Evolutionary conservation across 78 protist species (phyloP).

Genomic region (Dictyostelium capitatum): DNA sequence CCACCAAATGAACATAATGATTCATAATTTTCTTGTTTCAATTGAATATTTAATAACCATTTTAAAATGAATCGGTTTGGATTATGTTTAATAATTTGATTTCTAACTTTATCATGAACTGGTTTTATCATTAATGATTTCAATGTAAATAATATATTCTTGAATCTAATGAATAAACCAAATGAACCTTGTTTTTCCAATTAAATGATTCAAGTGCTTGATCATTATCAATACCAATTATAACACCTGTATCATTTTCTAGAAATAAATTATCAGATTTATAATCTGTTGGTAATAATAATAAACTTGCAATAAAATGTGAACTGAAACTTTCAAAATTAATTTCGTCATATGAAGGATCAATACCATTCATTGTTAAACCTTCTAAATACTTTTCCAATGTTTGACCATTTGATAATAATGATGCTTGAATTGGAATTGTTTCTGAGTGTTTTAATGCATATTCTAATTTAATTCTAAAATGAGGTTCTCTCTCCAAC

Average conservation of each 20-base stretch:
- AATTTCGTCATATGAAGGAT: not conserved
- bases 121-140: not conserved
- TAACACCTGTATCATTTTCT: not conserved
- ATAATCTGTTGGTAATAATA: not conserved
- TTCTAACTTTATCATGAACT: not conserved
- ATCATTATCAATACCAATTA: slow-evolving; percentile 13
- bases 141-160: not conserved
- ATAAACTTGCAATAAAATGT: not conserved
- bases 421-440: not conserved
- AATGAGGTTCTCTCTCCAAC: not conserved
- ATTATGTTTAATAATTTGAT: not conserved
- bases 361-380: too few species aligned
- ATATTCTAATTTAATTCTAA: not conserved
- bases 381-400: too few species aligned
- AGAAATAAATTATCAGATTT: not conserved
- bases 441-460: not conserved
- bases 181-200: too few species aligned
- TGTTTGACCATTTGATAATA: not conserved
- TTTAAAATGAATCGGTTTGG: not conserved
- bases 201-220: too few species aligned
- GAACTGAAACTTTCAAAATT: not conserved
- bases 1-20: too few species aligned
- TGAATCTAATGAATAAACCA: not conserved
- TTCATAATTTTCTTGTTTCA: too few species aligned
- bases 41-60: too few species aligned